Conservation (phyloP, 2,329 filamentous ascomycete genomes). For the Botryotinia convoluta region DNA sequence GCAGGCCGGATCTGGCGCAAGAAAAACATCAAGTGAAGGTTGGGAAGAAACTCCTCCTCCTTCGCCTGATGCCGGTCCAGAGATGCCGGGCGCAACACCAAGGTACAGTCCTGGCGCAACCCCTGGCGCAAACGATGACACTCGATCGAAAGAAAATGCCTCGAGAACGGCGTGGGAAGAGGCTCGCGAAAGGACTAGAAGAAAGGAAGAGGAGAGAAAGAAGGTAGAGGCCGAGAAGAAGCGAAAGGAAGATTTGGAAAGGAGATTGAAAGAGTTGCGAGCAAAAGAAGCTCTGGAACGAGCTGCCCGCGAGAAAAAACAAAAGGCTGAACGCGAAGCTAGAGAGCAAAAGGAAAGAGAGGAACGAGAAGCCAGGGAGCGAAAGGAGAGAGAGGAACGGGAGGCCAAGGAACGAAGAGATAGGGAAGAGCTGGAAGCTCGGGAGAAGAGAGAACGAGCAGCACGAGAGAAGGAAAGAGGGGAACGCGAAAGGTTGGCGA, state of each 20-base stretch:
- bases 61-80: constrained; percentile 22
- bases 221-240: constrained; percentile 59
- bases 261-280: constrained; percentile 52
- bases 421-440: constrained; percentile 28
- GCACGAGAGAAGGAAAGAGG: constrained; percentile 42
- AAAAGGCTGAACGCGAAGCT: constrained; percentile 36
- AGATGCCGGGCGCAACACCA: constrained; percentile 11
- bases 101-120: constrained; percentile 1
- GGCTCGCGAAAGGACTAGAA: constrained; percentile 64
- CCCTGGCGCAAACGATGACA: constrained; percentile 23
- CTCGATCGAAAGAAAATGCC: constrained; percentile 25
- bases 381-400: constrained; percentile 45
- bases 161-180: constrained; percentile 62
- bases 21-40: constrained; percentile 14
- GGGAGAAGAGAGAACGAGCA: constrained; percentile 42
- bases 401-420: constrained; percentile 22
- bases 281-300: constrained; percentile 52
- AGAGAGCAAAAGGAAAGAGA: constrained; percentile 41
- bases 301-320: constrained; percentile 43
- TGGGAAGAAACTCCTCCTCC: constrained; percentile 19
- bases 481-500: constrained; percentile 22
- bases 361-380: constrained; percentile 53
- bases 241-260: constrained; percentile 54
- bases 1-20: constrained; percentile 19
- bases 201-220: constrained; percentile 65